Evolutionary conservation across 495 filamentous ascomycete genomes (phyloP).

Genomic region (Evernia prunastri): DNA sequence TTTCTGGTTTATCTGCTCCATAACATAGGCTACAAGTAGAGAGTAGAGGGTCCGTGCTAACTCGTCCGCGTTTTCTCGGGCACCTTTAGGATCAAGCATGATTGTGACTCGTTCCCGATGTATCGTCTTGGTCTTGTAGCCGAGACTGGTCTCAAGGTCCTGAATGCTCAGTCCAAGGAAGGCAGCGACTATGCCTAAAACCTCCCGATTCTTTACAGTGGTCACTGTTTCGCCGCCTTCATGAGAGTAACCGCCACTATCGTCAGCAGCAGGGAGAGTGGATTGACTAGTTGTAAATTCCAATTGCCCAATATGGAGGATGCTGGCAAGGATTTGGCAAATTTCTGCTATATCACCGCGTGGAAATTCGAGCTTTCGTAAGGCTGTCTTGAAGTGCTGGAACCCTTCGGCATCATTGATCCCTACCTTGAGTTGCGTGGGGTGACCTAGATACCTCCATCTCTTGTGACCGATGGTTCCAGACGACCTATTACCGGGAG

Average conservation of each 20-base stretch:
- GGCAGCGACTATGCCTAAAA: constrained; percentile 74
- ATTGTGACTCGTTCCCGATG: constrained; percentile 92
- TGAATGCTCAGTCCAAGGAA: constrained; percentile 78
- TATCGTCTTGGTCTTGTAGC: constrained; percentile 93
- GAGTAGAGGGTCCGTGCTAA: constrained; percentile 90
- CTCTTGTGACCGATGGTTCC: constrained; percentile 59
- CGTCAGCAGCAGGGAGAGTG: constrained; percentile 71
- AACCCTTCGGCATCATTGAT: constrained; percentile 95
- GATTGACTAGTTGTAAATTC: constrained; percentile 78
- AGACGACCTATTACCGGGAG: constrained; percentile 43
- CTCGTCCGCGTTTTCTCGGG: constrained; percentile 86
- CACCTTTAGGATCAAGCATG: constrained; percentile 89
- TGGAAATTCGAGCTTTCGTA: constrained; percentile 90
- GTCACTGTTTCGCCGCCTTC: constrained; percentile 85
- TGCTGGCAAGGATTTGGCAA: constrained; percentile 84
- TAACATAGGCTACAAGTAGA: constrained; percentile 86
- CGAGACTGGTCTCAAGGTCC: constrained; percentile 78
- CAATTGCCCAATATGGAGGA: constrained; percentile 91
- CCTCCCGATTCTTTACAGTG: constrained; percentile 87
- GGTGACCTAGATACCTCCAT: constrained; percentile 95
- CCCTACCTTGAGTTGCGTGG: constrained; percentile 91
- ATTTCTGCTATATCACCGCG: constrained; percentile 91
- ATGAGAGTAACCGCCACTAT: constrained; percentile 93
- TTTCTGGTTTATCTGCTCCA: constrained; percentile 86
- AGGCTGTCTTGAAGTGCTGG: constrained; percentile 92